A percentile compares a stretch with the other conserved stretches of the same genome.
phyloP scores from a whole-genome alignment of 169 alveolate species.

The Eimeria sp. region DNA sequence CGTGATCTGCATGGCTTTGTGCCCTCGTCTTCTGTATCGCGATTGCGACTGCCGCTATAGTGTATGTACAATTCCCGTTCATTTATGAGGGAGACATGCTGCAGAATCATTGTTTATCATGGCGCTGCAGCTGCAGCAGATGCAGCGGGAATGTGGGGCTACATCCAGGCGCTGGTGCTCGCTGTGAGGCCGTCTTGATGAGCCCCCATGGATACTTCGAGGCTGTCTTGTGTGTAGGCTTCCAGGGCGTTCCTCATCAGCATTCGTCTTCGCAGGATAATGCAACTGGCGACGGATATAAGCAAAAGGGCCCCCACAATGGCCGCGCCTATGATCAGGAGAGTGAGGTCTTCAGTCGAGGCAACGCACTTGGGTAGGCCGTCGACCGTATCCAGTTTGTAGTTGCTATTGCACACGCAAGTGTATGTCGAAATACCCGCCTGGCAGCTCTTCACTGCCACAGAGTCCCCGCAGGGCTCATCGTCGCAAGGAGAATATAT shows the following conservation, averaged over 20 bases:
- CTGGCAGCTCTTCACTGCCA: conserved; percentile 31
- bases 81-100: background rate
- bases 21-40: background rate
- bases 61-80: background rate
- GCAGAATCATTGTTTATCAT: background rate
- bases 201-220: conserved; percentile 36
- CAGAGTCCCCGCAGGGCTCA: conserved; percentile 31
- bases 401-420: conserved; percentile 28
- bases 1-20: background rate
- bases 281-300: conserved; percentile 9
- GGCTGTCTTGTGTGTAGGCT: conserved; percentile 2
- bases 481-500: conserved; percentile 31
- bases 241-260: conserved; percentile 13
- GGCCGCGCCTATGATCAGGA: conserved; percentile 9
- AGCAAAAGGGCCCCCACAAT: conserved; percentile 5
- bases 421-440: conserved; percentile 35
- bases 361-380: conserved; percentile 53
- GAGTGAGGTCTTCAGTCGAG: background rate
- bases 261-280: conserved; percentile 16
- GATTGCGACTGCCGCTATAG: background rate
- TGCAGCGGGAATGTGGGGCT: background rate
- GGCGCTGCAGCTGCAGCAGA: background rate
- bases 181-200: conserved; percentile 40
- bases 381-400: conserved; percentile 34
- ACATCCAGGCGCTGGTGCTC: conserved; percentile 43